These are phyloP conservation scores for Clonostachys solani DNA, from an alignment of 2,329 filamentous ascomycete genomes.

Conservation along the genomic window DNA sequence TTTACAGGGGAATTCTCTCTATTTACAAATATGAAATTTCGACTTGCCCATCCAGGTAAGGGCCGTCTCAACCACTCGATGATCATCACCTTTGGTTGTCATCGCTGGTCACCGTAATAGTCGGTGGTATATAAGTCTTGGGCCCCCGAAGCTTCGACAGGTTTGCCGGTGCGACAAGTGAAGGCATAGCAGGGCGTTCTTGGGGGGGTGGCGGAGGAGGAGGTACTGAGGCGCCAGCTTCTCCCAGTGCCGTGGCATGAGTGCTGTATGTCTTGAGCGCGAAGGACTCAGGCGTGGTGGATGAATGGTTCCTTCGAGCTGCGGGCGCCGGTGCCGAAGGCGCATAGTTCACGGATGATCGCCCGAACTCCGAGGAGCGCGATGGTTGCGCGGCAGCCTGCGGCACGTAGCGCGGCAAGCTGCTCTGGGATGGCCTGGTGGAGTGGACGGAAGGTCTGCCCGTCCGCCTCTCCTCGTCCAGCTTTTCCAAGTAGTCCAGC, in stretches of 20 bases:
- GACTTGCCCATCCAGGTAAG: too few species aligned
- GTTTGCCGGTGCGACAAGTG: constrained; percentile 26
- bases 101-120: constrained; percentile 7
- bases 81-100: too few species aligned
- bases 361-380: too few species aligned
- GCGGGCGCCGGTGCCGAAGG: neutral
- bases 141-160: constrained; percentile 30
- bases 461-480: constrained; percentile 19
- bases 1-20: too few species aligned
- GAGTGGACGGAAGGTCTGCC: neutral
- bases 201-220: constrained; percentile 17
- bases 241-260: neutral
- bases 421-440: too few species aligned
- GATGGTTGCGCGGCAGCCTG: too few species aligned
- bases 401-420: too few species aligned
- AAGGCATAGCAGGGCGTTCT: constrained; percentile 18
- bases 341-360: too few species aligned
- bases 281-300: too few species aligned
- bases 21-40: too few species aligned
- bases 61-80: too few species aligned
- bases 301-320: neutral
- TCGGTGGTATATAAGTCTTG: constrained; percentile 33
- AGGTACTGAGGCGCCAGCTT: constrained; percentile 6
- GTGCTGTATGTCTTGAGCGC: too few species aligned
- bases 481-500: constrained; percentile 30